Percentiles rank a stretch among this genome's conserved stretches.
Conservation (phyloP, 495 filamentous ascomycete species). For the Copromyces sp. region DNA sequence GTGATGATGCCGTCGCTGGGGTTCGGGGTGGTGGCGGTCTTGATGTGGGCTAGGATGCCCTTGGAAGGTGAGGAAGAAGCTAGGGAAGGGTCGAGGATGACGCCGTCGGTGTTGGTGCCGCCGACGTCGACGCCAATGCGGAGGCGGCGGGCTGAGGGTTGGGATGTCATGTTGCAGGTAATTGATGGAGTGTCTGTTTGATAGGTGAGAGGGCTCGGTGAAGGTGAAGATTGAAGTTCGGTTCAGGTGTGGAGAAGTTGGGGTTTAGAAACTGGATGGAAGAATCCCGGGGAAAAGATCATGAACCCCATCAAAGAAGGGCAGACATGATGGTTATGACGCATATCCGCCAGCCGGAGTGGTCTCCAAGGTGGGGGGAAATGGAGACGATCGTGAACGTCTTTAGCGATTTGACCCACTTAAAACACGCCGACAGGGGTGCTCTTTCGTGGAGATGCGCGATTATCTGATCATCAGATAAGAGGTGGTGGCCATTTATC, state of each 20-base stretch:
- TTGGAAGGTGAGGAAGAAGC: conserved; percentile 19
- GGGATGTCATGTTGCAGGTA: neutral
- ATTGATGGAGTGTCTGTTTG: neutral
- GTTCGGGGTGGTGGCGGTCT: conserved; percentile 48
- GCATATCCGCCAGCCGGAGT: neutral
- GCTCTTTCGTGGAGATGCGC: neutral
- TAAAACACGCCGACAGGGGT: neutral
- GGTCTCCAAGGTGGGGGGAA: neutral
- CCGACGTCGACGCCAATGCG: conserved; percentile 40
- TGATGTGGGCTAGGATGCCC: conserved; percentile 43
- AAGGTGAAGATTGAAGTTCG: neutral
- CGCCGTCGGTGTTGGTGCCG: conserved; percentile 54
- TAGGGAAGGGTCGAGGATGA: conserved; percentile 41
- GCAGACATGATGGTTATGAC: neutral
- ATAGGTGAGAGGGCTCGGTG: neutral
- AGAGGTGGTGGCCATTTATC: neutral
- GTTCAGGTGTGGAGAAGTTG: neutral
- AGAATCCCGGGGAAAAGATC: neutral
- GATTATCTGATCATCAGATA: neutral
- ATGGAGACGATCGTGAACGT: neutral
- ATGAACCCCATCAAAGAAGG: neutral
- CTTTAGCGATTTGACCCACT: neutral
- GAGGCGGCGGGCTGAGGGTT: conserved; percentile 5
- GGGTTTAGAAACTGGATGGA: neutral
- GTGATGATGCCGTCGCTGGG: conserved; percentile 44